Percentiles rank a stretch among this genome's conserved stretches.
phyloP scores from a whole-genome alignment of 2,329 filamentous ascomycete species.

The Curvularia spicifera region DNA sequence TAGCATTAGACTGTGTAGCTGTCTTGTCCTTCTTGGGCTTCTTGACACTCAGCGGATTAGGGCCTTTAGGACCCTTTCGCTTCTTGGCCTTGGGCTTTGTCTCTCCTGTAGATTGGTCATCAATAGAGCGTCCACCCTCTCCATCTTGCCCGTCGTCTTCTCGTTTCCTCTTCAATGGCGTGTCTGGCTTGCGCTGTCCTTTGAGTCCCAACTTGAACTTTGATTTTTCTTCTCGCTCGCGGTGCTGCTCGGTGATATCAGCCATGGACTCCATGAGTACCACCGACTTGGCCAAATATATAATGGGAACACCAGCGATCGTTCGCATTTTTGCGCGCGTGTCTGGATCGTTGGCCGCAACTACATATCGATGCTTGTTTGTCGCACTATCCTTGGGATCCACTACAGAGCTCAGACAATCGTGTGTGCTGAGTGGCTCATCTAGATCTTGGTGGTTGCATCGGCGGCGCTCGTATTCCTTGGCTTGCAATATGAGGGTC shows the following conservation, averaged over 20 bases:
- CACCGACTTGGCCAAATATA: constrained; percentile 80
- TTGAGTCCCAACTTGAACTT: constrained; percentile 77
- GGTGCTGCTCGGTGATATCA: constrained; percentile 65
- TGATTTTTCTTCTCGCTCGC: constrained; percentile 71
- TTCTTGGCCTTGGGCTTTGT: constrained; percentile 57
- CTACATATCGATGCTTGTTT: constrained; percentile 81
- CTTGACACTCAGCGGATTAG: constrained; percentile 74
- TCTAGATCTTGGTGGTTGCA: constrained; percentile 80
- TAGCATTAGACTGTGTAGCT: constrained; percentile 11
- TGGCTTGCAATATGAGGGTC: constrained; percentile 74
- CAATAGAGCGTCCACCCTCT: constrained; percentile 26
- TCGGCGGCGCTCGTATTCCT: constrained; percentile 74
- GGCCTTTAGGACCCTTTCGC: constrained; percentile 67
- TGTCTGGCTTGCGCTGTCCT: constrained; percentile 45
- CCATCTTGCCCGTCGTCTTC: constrained; percentile 56
- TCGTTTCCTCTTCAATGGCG: constrained; percentile 46
- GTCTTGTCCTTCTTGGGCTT: constrained; percentile 64
- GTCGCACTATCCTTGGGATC: constrained; percentile 74
- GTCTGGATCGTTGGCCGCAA: constrained; percentile 73
- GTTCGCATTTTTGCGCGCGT: constrained; percentile 68
- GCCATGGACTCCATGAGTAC: constrained; percentile 84
- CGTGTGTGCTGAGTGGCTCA: constrained; percentile 70
- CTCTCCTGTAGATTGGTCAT: constrained; percentile 28
- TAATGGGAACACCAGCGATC: constrained; percentile 75
- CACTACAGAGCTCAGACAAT: constrained; percentile 77